Base-by-base conservation (phyloP, 257 asterid species). In the Gardenia jasminoides region DNA sequence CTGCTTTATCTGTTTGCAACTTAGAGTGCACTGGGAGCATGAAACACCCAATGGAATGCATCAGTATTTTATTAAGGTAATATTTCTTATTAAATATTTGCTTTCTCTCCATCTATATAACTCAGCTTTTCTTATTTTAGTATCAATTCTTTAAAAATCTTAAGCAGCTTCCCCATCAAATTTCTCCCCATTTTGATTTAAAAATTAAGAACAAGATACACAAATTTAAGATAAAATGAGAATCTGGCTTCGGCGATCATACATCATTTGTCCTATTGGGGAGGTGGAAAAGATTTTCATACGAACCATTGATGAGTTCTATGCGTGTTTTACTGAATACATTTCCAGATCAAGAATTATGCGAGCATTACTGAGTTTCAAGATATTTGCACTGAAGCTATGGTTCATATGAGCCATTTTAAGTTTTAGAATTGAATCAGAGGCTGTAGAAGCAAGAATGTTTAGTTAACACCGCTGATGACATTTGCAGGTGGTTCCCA, bases 401-500 rank as follows among this genome's bases (percentile, higher is more conserved):
- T 39, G 64, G 41, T 17, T 39, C 50, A 74, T 31, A 54, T 19
- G 78, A 33, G 39, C 8, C n/a, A 33, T 41, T 43, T 36, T 13
- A 11, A 52, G 46, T 61, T 52, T 9, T 26, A n/a, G 17, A 31
- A 61, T 50, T 64, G 77, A 69, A 68, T 81, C 61, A 41, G 74
- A 69, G n/a, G 67, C 76, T 75, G 64, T 58, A 72, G 68, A 71
- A 77, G 59, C 44, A 30, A 75, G 74, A 30, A 31, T 41, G 46
- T 43, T 28, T 67, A 59, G 46, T 81, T 70, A 76, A 67, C 44
- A 46, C 30, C 48, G 80, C 47, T 36, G 26, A 70, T 76, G 87
- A 86, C 82, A 80, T 81, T 78, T 88, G 88, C 93, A 93, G 99
- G 99, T 94, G 83, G 99, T 96, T 77, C 99, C 99, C 74, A 93